phyloP scores from a whole-genome alignment of 2,329 filamentous ascomycete genomes.

The Stromatinia cepivora region DNA sequence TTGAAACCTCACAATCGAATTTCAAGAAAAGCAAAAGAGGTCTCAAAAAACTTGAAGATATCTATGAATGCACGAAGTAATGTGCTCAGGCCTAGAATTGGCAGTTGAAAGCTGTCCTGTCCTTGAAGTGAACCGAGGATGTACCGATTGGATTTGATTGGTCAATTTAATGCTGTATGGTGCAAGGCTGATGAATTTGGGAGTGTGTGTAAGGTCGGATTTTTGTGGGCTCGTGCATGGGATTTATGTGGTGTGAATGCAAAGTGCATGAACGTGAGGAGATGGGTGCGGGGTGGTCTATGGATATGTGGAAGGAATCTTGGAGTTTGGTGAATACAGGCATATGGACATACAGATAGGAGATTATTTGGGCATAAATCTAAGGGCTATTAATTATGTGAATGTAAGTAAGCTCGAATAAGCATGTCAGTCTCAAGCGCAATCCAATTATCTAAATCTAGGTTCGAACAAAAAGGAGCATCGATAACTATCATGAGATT shows the following conservation, averaged over 20 bases:
- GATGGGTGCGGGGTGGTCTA: neutral
- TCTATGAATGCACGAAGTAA: neutral
- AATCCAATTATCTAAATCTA: no score
- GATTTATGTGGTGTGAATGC: neutral
- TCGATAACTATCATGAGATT: no score
- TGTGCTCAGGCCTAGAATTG: conserved; percentile 13
- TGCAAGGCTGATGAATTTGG: conserved; percentile 12
- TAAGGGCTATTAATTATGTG: no score
- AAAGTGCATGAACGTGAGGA: conserved; percentile 14
- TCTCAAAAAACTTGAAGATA: neutral
- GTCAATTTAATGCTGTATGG: neutral
- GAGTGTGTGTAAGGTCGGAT: neutral
- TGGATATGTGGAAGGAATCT: no score
- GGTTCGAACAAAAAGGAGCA: no score
- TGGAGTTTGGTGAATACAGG: no score
- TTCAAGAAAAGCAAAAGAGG: neutral
- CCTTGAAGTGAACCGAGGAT: conserved; percentile 1
- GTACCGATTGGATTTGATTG: neutral
- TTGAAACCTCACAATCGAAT: neutral
- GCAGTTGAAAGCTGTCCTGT: conserved; percentile 22
- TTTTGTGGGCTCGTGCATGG: neutral
- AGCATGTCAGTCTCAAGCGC: no score
- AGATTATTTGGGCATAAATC: no score
- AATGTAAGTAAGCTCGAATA: no score
- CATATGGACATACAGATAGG: no score